Evolutionary conservation across 148 eudicot species (phyloP), one percentile per base, ranked within the genome.

Genomic region (Euryodendron excelsum): DNA sequence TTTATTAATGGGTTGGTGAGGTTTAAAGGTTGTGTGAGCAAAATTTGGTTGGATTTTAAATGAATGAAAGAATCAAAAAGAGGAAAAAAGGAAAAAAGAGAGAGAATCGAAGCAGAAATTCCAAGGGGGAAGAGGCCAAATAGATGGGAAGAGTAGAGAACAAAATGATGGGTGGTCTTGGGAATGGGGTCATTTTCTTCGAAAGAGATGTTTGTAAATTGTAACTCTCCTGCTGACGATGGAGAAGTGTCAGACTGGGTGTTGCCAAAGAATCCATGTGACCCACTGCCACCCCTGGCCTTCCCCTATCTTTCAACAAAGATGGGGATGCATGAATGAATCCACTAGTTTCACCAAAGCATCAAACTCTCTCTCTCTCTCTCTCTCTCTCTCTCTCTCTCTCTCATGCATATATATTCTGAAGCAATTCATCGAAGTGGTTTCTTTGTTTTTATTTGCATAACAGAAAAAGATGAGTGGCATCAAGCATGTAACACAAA

Each of bases 121-220:
- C 79, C 79, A 48, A 81, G 69, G 45, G 71, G 72, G 72, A 61
- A 81, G 63, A 69, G 0, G 83, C 73, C 82, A 80, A 74, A 41
- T 67, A 74, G 61, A 80, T 68, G 47, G 59, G 41, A 64, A 27
- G 48, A 28, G 30, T 14, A 48, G 53, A 14, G 52, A 48, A 48
- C 14, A 48, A 48, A 48, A 48, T 0, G 53, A 48, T 48, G 53
- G 53, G 53, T 56, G 14, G n/a, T 39, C 73, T 18, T 47, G 45
- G 55, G 73, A 47, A 69, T 23, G 45, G 56, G 73, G 73, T 69
- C 56, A 69, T 27, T 69, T 41, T 45, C 21, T 25, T 25, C 25
- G 73, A 69, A 25, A 28, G 73, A 28, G 73, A 69, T 12, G 34
- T 69, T 55, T 47, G 14, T 48, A 13, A 2, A 13, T 1, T 48